Conservation (phyloP, 176 grass and related monocot species). For the Cocos nucifera region DNA sequence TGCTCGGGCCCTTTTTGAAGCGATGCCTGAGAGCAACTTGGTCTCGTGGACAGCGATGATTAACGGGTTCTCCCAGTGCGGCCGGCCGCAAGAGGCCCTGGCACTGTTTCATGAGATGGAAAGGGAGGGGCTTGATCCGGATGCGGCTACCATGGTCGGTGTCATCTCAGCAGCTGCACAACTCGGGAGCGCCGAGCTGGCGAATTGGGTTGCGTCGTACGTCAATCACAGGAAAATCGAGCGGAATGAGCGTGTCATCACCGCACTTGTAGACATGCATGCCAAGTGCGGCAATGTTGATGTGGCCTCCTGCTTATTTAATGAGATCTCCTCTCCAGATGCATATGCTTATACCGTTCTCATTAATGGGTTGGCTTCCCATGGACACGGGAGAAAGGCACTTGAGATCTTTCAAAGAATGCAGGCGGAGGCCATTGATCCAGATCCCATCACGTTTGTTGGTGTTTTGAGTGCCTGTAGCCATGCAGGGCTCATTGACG, state of each 20-base stretch:
- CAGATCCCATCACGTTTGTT: constrained; percentile 64
- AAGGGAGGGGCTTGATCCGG: constrained; percentile 32
- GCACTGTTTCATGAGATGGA: constrained; percentile 33
- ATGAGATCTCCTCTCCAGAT: constrained; percentile 48
- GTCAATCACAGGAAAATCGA: constrained; percentile 45
- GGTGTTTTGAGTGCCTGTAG: constrained; percentile 71
- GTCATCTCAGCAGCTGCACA: constrained; percentile 53
- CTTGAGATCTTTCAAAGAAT: constrained; percentile 57
- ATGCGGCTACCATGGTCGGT: constrained; percentile 54
- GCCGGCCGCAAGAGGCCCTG: constrained; percentile 35
- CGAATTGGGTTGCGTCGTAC: constrained; percentile 35
- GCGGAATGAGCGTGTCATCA: constrained; percentile 58
- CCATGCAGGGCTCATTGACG: constrained; percentile 50
- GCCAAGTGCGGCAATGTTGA: constrained; percentile 63
- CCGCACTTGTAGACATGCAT: constrained; percentile 65
- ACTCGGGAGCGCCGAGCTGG: constrained; percentile 38
- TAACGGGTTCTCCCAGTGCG: constrained; percentile 52
- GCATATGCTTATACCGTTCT: constrained; percentile 63
- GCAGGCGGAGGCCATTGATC: constrained; percentile 31
- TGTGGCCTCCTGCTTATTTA: constrained; percentile 38
- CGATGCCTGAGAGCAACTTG: constrained; percentile 47
- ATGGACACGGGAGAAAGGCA: constrained; percentile 49
- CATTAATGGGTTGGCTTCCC: constrained; percentile 59
- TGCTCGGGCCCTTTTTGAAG: constrained; percentile 42
- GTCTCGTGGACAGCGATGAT: constrained; percentile 55